Percentiles rank a stretch among this genome's conserved stretches.
Evolutionary conservation across 2,329 filamentous ascomycete species (phyloP).

Genomic region (Pestalotiopsis sp.): DNA sequence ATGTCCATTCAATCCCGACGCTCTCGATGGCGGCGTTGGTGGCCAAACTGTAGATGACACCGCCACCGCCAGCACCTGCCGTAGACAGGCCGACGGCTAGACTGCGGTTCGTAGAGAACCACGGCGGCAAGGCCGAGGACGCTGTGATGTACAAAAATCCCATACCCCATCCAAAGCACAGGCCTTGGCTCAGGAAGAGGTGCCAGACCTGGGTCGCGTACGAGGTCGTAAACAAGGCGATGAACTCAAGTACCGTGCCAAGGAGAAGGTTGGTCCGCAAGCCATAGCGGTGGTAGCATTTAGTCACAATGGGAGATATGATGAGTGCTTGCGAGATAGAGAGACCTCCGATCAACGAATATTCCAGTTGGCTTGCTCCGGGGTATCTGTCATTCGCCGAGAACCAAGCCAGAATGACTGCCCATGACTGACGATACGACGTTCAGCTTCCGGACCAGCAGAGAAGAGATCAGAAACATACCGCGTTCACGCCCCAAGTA

Average conservation of each 20-base stretch:
- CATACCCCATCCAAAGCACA: slow-evolving; percentile 64
- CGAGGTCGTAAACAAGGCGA: slow-evolving; percentile 54
- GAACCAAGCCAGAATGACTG: slow-evolving; percentile 61
- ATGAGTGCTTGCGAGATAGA: slow-evolving; percentile 48
- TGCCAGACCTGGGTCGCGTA: slow-evolving; percentile 61
- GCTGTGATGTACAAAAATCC: slow-evolving; percentile 61
- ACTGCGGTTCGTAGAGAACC: slow-evolving; percentile 60
- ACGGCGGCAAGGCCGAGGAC: slow-evolving; percentile 61
- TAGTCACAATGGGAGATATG: slow-evolving; percentile 41
- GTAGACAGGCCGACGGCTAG: slow-evolving; percentile 64
- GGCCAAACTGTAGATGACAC: slow-evolving; percentile 60
- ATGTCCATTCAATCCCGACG: slow-evolving; percentile 61
- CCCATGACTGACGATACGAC: slow-evolving; percentile 40
- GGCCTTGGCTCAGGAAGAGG: slow-evolving; percentile 60
- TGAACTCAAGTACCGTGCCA: slow-evolving; percentile 53
- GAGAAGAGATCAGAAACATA: slow-evolving; percentile 22
- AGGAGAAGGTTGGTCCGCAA: slow-evolving; percentile 46
- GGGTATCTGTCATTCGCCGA: slow-evolving; percentile 53
- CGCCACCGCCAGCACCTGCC: slow-evolving; percentile 61
- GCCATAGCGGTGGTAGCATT: slow-evolving; percentile 32
- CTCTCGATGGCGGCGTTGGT: slow-evolving; percentile 59
- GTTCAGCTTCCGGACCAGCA: not conserved
- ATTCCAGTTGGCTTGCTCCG: slow-evolving; percentile 54
- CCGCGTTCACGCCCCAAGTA: slow-evolving; percentile 43
- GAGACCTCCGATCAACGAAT: slow-evolving; percentile 62